Evolutionary conservation across 129 eudicot genomes (phyloP).

Genomic region (Chrysanthemum makinoi): DNA sequence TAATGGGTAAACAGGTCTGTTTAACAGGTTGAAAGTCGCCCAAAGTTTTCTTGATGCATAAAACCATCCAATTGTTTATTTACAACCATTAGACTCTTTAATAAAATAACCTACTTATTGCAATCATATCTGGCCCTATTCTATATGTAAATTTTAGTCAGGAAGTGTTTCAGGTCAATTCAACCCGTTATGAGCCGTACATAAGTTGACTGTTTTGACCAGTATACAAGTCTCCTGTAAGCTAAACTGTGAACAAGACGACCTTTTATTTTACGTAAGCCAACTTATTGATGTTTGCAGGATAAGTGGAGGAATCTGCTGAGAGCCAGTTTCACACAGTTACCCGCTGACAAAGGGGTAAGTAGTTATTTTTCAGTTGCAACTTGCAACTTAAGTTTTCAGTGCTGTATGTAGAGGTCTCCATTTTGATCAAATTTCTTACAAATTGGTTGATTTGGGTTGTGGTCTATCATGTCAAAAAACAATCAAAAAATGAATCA

Average conservation of each 20-base stretch:
- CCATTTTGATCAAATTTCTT: neutral
- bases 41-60: too few species aligned
- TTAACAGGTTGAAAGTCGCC: too few species aligned
- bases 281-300: slow-evolving; percentile 41
- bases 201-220: neutral
- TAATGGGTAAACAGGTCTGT: too few species aligned
- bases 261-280: slow-evolving; percentile 1
- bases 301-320: slow-evolving; percentile 99
- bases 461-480: neutral
- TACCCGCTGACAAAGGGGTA: slow-evolving; percentile 82
- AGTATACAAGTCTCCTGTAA: slow-evolving; percentile 7
- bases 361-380: slow-evolving; percentile 16
- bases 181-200: too few species aligned
- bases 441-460: neutral
- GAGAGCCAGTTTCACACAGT: slow-evolving; percentile 81
- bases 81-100: too few species aligned
- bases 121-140: too few species aligned
- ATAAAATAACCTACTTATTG: too few species aligned
- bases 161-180: too few species aligned
- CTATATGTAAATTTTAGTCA: too few species aligned
- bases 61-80: too few species aligned
- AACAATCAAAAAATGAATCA: neutral
- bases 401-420: neutral
- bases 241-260: slow-evolving; percentile 8
- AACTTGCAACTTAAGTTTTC: neutral